Percentiles rank a stretch among this genome's conserved stretches.
phyloP scores from a whole-genome alignment of 257 asterid genomes.

The Solanum boliviense region DNA sequence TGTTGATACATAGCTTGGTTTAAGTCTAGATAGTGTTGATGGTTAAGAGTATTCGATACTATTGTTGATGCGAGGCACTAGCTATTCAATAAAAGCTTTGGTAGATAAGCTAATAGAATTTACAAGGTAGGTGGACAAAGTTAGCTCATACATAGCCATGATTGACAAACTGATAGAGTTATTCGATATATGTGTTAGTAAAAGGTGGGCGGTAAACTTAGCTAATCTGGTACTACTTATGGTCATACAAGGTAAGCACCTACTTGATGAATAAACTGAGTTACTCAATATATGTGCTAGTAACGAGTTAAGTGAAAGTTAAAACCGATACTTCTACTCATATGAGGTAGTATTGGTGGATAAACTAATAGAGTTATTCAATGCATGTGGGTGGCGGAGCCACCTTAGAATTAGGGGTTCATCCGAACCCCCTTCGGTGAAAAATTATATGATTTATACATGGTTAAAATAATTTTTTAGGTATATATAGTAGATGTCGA shows the following conservation, averaged over 20 bases:
- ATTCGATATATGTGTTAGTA: background rate
- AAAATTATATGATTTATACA: too few species aligned
- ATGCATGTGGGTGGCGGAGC: background rate
- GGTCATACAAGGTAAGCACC: background rate
- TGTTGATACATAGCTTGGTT: background rate
- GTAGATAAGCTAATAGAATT: too few species aligned
- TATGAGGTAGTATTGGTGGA: background rate
- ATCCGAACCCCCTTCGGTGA: fast-evolving
- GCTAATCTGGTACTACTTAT: background rate
- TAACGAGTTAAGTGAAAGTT: background rate
- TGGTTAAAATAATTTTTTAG: too few species aligned
- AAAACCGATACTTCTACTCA: background rate
- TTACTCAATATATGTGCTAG: background rate
- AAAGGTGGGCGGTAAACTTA: background rate
- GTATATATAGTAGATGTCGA: too few species aligned
- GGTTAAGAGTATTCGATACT: background rate
- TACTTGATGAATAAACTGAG: background rate
- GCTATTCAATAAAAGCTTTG: background rate
- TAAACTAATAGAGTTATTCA: background rate
- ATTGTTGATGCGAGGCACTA: background rate
- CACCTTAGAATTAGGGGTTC: too few species aligned
- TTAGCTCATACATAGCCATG: background rate
- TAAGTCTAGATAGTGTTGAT: background rate
- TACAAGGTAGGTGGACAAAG: background rate
- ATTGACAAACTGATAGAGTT: background rate